Percentiles rank a stretch among this genome's conserved stretches.
Conservation (phyloP, 768 basidiomycete genomes). For the Pisolithus microcarpus region DNA sequence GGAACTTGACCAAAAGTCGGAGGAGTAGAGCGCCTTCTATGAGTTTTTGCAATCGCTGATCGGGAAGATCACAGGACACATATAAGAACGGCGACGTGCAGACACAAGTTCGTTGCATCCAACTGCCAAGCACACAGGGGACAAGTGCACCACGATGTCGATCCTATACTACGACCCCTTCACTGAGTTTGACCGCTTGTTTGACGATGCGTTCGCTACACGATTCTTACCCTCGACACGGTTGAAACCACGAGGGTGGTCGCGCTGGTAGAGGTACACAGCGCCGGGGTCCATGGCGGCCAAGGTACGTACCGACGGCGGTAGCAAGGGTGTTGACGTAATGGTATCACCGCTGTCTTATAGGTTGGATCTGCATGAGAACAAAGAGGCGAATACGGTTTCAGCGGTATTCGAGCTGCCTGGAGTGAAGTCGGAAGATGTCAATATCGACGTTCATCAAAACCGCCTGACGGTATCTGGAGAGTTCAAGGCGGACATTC, state of each 20-base stretch:
- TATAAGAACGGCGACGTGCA: too few species aligned
- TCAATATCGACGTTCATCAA: constrained; percentile 41
- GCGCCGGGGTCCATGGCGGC: constrained; percentile 5
- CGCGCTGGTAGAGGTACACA: not conserved
- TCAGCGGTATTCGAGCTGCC: constrained; percentile 52
- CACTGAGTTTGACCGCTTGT: constrained; percentile 37
- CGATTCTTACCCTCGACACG: constrained; percentile 4
- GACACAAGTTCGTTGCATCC: too few species aligned
- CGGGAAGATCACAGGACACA: too few species aligned
- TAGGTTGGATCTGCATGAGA: constrained; percentile 43
- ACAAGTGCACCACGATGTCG: not conserved
- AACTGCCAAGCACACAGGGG: too few species aligned
- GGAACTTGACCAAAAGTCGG: too few species aligned
- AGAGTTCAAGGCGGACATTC: constrained; percentile 27
- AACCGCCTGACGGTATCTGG: constrained; percentile 43
- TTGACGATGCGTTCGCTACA: constrained; percentile 33
- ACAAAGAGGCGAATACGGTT: constrained; percentile 33
- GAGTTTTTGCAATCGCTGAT: too few species aligned
- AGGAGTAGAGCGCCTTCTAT: too few species aligned
- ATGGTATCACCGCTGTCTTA: not conserved
- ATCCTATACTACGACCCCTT: constrained; percentile 36
- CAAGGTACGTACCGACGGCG: constrained; percentile 12
- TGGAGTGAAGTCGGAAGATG: constrained; percentile 42
- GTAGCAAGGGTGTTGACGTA: too few species aligned
- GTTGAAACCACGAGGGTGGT: not conserved